These are phyloP conservation scores for Prunella vulgaris DNA, from an alignment of 257 asterid genomes.

Conservation along the genomic window DNA sequence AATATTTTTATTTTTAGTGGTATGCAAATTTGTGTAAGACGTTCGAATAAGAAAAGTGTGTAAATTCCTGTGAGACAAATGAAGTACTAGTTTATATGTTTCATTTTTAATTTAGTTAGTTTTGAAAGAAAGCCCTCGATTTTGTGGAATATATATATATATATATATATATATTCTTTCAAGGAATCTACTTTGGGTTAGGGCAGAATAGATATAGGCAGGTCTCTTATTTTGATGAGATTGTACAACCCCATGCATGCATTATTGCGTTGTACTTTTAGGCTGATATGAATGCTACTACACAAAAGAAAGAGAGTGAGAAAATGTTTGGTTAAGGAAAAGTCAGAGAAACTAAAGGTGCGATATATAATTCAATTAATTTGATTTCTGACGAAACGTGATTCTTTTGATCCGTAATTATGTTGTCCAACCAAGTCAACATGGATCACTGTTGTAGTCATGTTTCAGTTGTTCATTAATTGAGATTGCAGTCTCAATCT, in stretches of 20 bases:
- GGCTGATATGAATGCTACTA: slow-evolving; percentile 1
- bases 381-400: slow-evolving; percentile 31
- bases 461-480: slow-evolving; percentile 22
- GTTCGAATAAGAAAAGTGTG: too few species aligned
- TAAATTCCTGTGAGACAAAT: too few species aligned
- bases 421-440: slow-evolving; percentile 32
- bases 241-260: slow-evolving; percentile 15
- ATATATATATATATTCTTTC: too few species aligned
- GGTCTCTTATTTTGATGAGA: slow-evolving; percentile 30
- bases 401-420: slow-evolving; percentile 27
- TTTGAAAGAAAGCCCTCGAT: background rate
- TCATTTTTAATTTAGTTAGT: too few species aligned
- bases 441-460: slow-evolving; percentile 12
- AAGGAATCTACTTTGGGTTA: slow-evolving; percentile 22
- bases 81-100: too few species aligned
- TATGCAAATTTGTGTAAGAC: too few species aligned
- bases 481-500: slow-evolving; percentile 20
- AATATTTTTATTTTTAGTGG: too few species aligned
- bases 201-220: slow-evolving; percentile 2
- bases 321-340: slow-evolving; percentile 13
- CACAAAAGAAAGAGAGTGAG: background rate
- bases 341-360: slow-evolving; percentile 7
- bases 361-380: background rate
- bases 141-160: slow-evolving; percentile 15
- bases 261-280: slow-evolving; percentile 17